Base-by-base conservation (phyloP, 805 yeast species). In the Candida peoriensis region DNA sequence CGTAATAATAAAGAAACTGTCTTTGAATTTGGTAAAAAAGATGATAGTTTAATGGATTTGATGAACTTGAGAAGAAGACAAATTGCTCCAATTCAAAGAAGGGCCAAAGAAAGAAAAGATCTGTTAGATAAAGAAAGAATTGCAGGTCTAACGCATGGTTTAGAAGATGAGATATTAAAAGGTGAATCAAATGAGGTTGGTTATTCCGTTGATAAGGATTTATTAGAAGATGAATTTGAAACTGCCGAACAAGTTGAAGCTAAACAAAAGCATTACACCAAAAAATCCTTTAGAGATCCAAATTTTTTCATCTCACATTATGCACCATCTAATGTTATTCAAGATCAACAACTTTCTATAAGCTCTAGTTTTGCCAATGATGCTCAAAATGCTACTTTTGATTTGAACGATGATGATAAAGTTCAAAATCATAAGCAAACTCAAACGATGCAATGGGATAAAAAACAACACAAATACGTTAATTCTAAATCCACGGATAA, bases 1-100 rank as follows among this genome's bases (percentile, higher is more conserved):
- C 70, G 96, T 54, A 58, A 66, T 28, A 66, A 76, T 33, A 81
- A 85, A 50, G 97, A 93, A 55, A 93, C 98, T 0, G 97, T 93
- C 4, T 93, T 93, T 56, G 99, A 93, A 59, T 82, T 88, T 59
- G 74, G 78, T 41, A 76, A 79, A 50, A 66, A 70, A 33, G 71
- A 68, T 33, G 85, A 79, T 45, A 81, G 81, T 44, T 68, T 87
- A 54, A 81, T 84, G 25, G 81, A 80, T 35, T 68, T 93, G 54
- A 93, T 93, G 98, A 72, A 78, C 43, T 76, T 78, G 41, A 70
- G 97, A 66, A 72, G 99, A 57, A 71, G 70, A 40, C 96, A 89
- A 56, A 70, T 90, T 37, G 96, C 95, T 1, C 94, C 94, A 9
- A 76, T 89, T 33, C 96, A 89, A 58, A 68, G 78, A 47, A 74